Evolutionary conservation across 2,329 filamentous ascomycete genomes (phyloP).

Genomic region (Fusarium lateritium): DNA sequence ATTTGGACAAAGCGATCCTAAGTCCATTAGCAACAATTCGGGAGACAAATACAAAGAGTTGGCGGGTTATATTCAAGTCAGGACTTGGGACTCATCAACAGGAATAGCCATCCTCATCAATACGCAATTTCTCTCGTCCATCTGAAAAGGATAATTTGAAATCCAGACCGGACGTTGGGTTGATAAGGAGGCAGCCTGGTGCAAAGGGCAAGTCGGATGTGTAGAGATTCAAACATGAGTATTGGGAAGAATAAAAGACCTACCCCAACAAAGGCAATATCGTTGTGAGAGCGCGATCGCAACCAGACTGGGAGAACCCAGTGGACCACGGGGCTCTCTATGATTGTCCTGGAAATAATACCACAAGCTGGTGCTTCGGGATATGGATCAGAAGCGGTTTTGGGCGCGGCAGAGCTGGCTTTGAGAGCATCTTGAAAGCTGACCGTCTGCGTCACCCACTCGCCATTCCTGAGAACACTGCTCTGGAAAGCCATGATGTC

Average conservation of each 20-base stretch:
- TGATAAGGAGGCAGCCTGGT: background rate
- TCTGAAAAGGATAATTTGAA: background rate
- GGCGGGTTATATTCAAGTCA: slow-evolving; percentile 4
- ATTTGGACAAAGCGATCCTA: slow-evolving; percentile 86
- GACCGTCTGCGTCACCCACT: slow-evolving; percentile 70
- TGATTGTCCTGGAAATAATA: slow-evolving; percentile 82
- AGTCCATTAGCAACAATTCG: slow-evolving; percentile 24
- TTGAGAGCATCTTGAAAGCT: slow-evolving; percentile 60
- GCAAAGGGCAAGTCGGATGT: background rate
- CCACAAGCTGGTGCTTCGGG: slow-evolving; percentile 71
- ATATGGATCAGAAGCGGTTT: slow-evolving; percentile 50
- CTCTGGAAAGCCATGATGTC: slow-evolving; percentile 65
- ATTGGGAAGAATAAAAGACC: slow-evolving; percentile 54
- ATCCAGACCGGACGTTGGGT: too few relatives aligned
- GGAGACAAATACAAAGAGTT: background rate
- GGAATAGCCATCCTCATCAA: background rate
- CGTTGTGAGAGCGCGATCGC: slow-evolving; percentile 77
- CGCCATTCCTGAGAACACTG: slow-evolving; percentile 67
- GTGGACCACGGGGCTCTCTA: slow-evolving; percentile 81
- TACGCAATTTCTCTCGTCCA: background rate
- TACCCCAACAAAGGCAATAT: slow-evolving; percentile 89
- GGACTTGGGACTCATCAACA: slow-evolving; percentile 1
- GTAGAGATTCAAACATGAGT: background rate
- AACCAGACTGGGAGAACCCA: slow-evolving; percentile 86
- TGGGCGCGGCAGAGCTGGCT: slow-evolving; percentile 53